Evolutionary conservation across 441 rosid species (phyloP).

Genomic region (Pelargonium australe): DNA sequence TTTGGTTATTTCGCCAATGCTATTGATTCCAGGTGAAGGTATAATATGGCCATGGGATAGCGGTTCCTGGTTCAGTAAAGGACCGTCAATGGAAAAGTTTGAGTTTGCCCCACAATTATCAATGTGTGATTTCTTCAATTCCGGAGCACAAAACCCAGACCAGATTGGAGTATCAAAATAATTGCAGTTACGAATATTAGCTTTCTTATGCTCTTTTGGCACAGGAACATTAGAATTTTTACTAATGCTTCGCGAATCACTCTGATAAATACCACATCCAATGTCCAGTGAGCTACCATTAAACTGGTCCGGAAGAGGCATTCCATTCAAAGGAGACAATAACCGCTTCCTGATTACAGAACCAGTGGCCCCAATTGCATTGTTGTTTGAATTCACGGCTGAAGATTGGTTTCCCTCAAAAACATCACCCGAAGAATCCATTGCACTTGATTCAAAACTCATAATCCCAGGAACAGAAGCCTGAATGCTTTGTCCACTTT

Average conservation of each 20-base stretch:
- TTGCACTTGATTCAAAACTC: constrained; percentile 37
- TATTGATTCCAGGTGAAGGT: constrained; percentile 18
- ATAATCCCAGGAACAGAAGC: constrained; percentile 38
- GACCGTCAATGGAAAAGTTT: constrained; percentile 25
- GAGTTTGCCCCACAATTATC: constrained; percentile 24
- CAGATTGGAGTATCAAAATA: constrained; percentile 21
- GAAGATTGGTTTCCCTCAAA: constrained; percentile 29
- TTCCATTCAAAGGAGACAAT: constrained; percentile 41
- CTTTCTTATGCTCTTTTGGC: constrained; percentile 46
- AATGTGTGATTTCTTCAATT: constrained; percentile 24
- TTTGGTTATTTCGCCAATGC: constrained; percentile 23
- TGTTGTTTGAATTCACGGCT: constrained; percentile 22
- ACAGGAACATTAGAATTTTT: constrained; percentile 18
- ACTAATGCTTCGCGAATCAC: constrained; percentile 18
- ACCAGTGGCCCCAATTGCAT: constrained; percentile 28
- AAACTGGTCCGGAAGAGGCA: constrained; percentile 39
- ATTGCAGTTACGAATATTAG: constrained; percentile 33
- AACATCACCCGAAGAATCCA: constrained; percentile 23
- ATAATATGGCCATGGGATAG: constrained; percentile 20
- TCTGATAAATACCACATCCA: constrained; percentile 21
- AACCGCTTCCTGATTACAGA: constrained; percentile 39
- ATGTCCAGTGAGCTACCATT: constrained; percentile 34
- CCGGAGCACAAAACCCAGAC: constrained; percentile 23
- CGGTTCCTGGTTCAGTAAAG: constrained; percentile 22
- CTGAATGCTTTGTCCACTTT: constrained; percentile 30